These are phyloP conservation scores for Penicillium nordicum DNA, from an alignment of 2,329 filamentous ascomycete species.

Conservation along the genomic window DNA sequence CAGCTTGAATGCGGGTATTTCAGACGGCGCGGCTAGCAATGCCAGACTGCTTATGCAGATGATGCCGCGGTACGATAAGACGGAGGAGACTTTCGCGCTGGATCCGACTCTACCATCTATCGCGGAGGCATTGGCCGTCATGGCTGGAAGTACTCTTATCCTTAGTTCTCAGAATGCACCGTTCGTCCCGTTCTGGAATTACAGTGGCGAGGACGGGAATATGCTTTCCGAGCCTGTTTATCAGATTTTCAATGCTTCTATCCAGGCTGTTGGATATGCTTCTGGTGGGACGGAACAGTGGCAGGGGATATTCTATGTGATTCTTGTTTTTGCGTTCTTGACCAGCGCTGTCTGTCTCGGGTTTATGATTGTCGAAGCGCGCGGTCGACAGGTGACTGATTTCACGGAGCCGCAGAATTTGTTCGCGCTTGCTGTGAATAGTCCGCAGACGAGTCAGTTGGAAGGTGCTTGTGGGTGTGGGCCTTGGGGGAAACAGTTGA, in stretches of 20 bases:
- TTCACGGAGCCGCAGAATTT: conserved; percentile 75
- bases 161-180: conserved; percentile 58
- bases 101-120: conserved; percentile 59
- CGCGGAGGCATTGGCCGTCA: conserved; percentile 70
- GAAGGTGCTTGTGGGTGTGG: conserved; percentile 57
- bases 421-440: conserved; percentile 68
- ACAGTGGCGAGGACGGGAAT: conserved; percentile 27
- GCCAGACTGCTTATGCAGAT: conserved; percentile 58
- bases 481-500: conserved; percentile 50
- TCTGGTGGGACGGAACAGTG: conserved; percentile 60
- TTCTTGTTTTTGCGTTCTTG: conserved; percentile 63
- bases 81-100: conserved; percentile 37
- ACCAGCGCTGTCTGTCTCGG: conserved; percentile 64
- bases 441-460: conserved; percentile 51
- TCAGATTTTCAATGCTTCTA: conserved; percentile 61
- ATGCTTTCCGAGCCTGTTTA: conserved; percentile 48
- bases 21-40: conserved; percentile 57
- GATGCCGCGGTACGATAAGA: conserved; percentile 41
- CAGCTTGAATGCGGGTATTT: conserved; percentile 55
- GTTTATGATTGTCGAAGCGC: conserved; percentile 58
- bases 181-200: conserved; percentile 58
- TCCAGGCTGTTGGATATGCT: conserved; percentile 66
- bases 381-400: conserved; percentile 65
- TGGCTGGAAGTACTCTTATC: conserved; percentile 65
- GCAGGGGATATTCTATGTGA: conserved; percentile 64